A percentile compares a stretch with the other conserved stretches of the same genome.
Conservation (phyloP, 106 monocot genomes). For the Agapanthus africanus region DNA sequence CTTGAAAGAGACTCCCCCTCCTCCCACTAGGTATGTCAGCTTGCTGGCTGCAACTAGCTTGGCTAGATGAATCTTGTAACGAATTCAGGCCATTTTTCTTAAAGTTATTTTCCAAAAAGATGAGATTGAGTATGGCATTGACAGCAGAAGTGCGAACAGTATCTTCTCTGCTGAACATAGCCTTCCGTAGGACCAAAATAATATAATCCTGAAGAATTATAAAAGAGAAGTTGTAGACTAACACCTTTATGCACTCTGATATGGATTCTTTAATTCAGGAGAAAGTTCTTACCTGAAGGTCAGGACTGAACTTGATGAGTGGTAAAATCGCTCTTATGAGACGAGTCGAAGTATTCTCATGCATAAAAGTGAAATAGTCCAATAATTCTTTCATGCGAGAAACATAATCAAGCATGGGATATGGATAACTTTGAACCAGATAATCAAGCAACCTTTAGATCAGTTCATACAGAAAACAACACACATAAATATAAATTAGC, state of each 20-base stretch:
- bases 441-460: slow-evolving; percentile 52
- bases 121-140: slow-evolving; percentile 58
- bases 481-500: slow-evolving; percentile 5
- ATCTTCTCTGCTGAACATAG: slow-evolving; percentile 87
- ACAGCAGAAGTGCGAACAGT: slow-evolving; percentile 59
- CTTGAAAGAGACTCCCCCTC: slow-evolving; percentile 56
- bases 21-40: slow-evolving; percentile 25
- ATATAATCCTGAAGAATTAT: slow-evolving; percentile 61
- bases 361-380: slow-evolving; percentile 88
- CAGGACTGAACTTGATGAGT: slow-evolving; percentile 63
- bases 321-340: slow-evolving; percentile 54
- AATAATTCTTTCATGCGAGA: slow-evolving; percentile 76
- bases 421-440: slow-evolving; percentile 55
- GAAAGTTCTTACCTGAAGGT: slow-evolving; percentile 53
- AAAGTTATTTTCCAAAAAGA: slow-evolving; percentile 44
- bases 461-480: background rate
- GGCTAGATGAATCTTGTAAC: slow-evolving; percentile 82
- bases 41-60: slow-evolving; percentile 95
- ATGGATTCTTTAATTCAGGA: background rate
- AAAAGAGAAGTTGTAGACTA: background rate
- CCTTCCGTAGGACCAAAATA: slow-evolving; percentile 78
- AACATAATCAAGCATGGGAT: slow-evolving; percentile 69
- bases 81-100: slow-evolving; percentile 37
- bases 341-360: slow-evolving; percentile 48
- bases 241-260: background rate